Conservation (phyloP, 2,329 filamentous ascomycete genomes). For the Sclerotinia spermophila region DNA sequence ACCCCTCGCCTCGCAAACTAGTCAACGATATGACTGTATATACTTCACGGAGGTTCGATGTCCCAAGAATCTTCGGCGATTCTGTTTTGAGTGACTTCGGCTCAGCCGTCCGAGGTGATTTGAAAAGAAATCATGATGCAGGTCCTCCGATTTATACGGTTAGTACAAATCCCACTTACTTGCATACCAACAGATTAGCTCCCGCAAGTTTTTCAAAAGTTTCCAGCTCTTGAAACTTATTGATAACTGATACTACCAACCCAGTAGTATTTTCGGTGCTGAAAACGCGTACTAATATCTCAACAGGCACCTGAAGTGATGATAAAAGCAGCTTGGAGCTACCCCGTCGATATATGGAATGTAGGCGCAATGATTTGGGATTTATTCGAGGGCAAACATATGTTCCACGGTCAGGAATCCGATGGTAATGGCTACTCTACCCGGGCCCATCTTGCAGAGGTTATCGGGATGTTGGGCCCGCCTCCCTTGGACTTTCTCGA, state of each 20-base stretch:
- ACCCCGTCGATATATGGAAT: slow-evolving; percentile 40
- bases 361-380: slow-evolving; percentile 38
- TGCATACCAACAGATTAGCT: neutral
- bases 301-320: slow-evolving; percentile 39
- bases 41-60: slow-evolving; percentile 40
- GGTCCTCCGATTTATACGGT: slow-evolving; percentile 40
- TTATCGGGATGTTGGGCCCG: slow-evolving; percentile 33
- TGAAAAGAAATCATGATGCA: slow-evolving; percentile 38
- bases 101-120: slow-evolving; percentile 41
- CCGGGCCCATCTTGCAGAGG: slow-evolving; percentile 32
- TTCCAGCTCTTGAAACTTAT: neutral
- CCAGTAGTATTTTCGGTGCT: too few relatives aligned
- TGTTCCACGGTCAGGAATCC: slow-evolving; percentile 28
- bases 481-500: slow-evolving; percentile 33
- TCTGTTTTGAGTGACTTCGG: slow-evolving; percentile 49
- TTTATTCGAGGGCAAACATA: slow-evolving; percentile 27
- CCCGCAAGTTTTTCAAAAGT: neutral
- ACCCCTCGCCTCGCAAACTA: slow-evolving; percentile 43
- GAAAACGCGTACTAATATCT: slow-evolving; percentile 10
- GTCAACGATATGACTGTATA: slow-evolving; percentile 43
- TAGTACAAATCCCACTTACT: neutral
- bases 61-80: slow-evolving; percentile 36
- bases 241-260: too few relatives aligned
- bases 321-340: slow-evolving; percentile 38
- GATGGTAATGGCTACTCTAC: slow-evolving; percentile 23